Conservation (phyloP, 176 grass and related monocot genomes). For the Musa troglodytarum region DNA sequence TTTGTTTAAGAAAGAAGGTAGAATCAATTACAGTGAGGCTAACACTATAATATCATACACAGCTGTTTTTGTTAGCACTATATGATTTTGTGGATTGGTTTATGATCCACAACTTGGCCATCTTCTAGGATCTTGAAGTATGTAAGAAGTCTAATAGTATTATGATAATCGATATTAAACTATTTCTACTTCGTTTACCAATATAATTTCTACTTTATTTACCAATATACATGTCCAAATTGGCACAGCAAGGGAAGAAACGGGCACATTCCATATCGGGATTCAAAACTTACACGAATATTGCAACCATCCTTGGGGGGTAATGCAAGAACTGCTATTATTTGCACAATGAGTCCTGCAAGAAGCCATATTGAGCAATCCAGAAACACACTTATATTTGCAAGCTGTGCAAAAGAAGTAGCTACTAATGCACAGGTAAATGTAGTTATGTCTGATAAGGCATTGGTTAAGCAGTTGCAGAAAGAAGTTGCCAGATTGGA, state of each 20-base stretch:
- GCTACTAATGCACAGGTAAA: constrained; percentile 16
- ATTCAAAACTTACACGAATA: constrained; percentile 22
- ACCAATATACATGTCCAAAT: neutral
- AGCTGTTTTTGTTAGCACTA: no score
- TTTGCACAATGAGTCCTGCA: constrained; percentile 22
- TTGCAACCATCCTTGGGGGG: constrained; percentile 18
- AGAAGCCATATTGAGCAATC: constrained; percentile 20
- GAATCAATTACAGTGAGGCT: no score
- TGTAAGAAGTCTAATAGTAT: no score
- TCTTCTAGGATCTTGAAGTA: no score
- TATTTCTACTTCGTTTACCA: neutral
- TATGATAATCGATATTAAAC: no score
- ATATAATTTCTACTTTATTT: neutral
- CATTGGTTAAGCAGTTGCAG: constrained; percentile 17
- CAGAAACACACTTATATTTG: constrained; percentile 21
- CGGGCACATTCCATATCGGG: constrained; percentile 13
- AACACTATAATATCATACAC: no score
- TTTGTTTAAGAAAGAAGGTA: no score
- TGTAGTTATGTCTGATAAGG: constrained; percentile 23
- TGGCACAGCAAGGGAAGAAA: constrained; percentile 20
- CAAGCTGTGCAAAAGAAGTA: constrained; percentile 22
- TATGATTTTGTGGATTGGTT: no score
- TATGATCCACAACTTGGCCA: no score
- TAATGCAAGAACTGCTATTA: constrained; percentile 26
- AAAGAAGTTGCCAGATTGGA: constrained; percentile 15